Evolutionary conservation across 345 rosid genomes (phyloP).

Genomic region (Euphorbia pulcherrima): DNA sequence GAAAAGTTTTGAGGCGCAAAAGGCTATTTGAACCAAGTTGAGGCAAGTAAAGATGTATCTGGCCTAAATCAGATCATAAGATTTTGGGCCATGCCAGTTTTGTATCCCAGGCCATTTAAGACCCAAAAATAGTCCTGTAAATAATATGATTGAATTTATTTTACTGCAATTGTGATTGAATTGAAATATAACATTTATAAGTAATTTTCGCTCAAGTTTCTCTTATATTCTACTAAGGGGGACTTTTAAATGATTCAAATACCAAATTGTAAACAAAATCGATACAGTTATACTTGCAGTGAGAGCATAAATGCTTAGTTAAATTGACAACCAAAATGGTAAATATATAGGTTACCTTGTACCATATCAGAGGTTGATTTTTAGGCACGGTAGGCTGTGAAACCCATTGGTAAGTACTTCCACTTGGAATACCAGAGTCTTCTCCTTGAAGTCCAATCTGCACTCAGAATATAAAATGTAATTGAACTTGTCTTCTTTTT

Average conservation of each 20-base stretch:
- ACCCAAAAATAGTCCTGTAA: neutral
- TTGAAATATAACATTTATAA: neutral
- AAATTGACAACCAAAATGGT: neutral
- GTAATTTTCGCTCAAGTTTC: neutral
- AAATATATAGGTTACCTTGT: slow-evolving; percentile 55
- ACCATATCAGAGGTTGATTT: slow-evolving; percentile 81
- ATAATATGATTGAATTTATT: too few species aligned
- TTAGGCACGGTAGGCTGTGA: slow-evolving; percentile 64
- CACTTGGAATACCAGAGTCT: slow-evolving; percentile 53
- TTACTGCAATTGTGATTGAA: too few species aligned
- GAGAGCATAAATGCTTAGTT: neutral
- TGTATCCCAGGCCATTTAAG: neutral
- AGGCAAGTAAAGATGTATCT: too few species aligned
- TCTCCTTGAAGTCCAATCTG: slow-evolving; percentile 94
- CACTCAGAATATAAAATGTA: slow-evolving; percentile 12
- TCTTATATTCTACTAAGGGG: neutral
- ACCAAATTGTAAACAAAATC: neutral
- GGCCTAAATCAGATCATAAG: neutral
- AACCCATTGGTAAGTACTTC: slow-evolving; percentile 69
- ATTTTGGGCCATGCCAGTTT: neutral
- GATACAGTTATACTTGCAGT: neutral
- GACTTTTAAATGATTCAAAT: neutral
- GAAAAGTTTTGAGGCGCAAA: too few species aligned
- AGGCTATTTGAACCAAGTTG: too few species aligned
- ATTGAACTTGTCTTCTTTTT: neutral